A percentile compares a stretch with the other conserved stretches of the same genome.
Evolutionary conservation across 257 asterid species (phyloP).

Genomic region (Thymus mandschuricus): DNA sequence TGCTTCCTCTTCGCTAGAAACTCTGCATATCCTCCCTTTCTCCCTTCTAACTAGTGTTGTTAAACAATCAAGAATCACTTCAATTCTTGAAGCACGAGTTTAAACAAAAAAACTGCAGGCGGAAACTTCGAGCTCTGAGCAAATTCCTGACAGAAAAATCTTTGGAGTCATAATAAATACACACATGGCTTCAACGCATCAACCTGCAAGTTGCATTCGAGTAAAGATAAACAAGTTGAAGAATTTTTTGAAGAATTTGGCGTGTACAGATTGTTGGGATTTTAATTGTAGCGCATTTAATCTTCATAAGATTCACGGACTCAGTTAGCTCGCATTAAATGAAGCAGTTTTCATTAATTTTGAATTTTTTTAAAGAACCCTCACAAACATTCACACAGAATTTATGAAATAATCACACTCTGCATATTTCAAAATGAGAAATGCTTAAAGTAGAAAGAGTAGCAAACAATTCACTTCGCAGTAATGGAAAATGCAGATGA

Average conservation of each 20-base stretch:
- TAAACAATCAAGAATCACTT: background rate
- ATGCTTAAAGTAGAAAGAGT: background rate
- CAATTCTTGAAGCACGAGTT: background rate
- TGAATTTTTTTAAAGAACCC: too few species aligned
- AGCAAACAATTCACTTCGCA: background rate
- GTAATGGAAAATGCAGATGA: constrained; percentile 1
- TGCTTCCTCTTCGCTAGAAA: constrained; percentile 21
- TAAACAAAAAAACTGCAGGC: constrained; percentile 14
- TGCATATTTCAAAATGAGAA: constrained; percentile 21
- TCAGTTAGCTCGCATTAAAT: constrained; percentile 53
- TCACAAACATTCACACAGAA: background rate
- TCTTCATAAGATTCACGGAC: constrained; percentile 59
- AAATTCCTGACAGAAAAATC: constrained; percentile 42
- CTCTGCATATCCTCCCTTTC: background rate
- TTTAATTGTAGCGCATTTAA: constrained; percentile 52
- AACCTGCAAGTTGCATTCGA: constrained; percentile 31
- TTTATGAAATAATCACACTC: constrained; percentile 9
- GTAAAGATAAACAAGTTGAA: constrained; percentile 33
- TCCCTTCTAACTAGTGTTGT: background rate
- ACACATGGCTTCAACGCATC: constrained; percentile 25
- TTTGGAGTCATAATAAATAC: constrained; percentile 14
- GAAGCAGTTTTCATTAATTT: constrained; percentile 16
- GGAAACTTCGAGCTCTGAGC: constrained; percentile 41
- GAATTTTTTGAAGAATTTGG: constrained; percentile 24
- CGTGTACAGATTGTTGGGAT: constrained; percentile 38